These are phyloP conservation scores for Cryptococcus sp. DNA, from an alignment of 1,284 basidiomycete genomes.

Conservation along the genomic window DNA sequence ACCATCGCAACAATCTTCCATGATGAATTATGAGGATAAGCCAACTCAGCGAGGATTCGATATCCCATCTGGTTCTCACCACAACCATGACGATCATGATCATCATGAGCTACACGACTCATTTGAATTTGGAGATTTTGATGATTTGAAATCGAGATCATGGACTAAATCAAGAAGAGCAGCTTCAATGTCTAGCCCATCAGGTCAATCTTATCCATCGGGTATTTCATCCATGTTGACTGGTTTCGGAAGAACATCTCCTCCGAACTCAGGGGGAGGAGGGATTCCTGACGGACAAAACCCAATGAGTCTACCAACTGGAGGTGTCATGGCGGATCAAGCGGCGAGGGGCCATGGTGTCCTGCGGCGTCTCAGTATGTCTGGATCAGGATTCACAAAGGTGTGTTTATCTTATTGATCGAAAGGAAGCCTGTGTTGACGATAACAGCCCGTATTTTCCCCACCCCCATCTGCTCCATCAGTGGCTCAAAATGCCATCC, in stretches of 20 bases:
- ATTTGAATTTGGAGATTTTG: slow-evolving; percentile 39
- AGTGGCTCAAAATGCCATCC: background rate
- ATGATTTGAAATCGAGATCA: slow-evolving; percentile 21
- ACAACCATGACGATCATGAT: slow-evolving; percentile 17
- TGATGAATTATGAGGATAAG: background rate
- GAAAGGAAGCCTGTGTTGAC: too few species aligned
- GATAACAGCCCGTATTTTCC: too few species aligned
- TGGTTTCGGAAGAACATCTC: slow-evolving; percentile 9
- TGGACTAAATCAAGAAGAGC: slow-evolving; percentile 31
- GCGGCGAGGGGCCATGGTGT: slow-evolving; percentile 39
- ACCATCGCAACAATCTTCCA: background rate
- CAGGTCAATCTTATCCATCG: background rate
- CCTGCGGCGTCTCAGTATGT: slow-evolving; percentile 34
- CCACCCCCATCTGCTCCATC: slow-evolving; percentile 1
- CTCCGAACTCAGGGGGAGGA: background rate
- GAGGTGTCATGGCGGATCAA: slow-evolving; percentile 34
- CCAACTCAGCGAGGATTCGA: background rate
- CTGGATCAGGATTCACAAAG: slow-evolving; percentile 19
- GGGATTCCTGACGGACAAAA: slow-evolving; percentile 1
- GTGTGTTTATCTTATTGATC: slow-evolving; percentile 18
- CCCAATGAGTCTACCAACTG: slow-evolving; percentile 1
- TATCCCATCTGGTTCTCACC: background rate
- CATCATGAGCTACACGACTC: slow-evolving; percentile 30
- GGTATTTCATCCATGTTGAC: slow-evolving; percentile 21
- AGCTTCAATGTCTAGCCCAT: slow-evolving; percentile 14